Percentiles rank a stretch among this genome's conserved stretches.
These are phyloP conservation scores for Trifolium dubium DNA, from an alignment of 306 rosid genomes.

Conservation along the genomic window DNA sequence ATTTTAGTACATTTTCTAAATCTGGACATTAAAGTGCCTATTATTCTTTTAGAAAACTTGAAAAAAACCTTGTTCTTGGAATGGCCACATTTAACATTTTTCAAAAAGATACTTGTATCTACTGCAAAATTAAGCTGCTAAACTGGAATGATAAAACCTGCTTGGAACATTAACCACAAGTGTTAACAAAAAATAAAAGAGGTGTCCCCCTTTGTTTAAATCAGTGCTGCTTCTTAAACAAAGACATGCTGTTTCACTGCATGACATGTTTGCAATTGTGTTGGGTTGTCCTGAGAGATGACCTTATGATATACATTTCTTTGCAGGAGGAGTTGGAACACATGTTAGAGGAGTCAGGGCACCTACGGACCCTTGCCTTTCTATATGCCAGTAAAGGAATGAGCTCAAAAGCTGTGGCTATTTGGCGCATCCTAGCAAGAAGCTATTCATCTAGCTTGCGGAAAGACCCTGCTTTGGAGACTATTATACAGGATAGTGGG, in stretches of 20 bases:
- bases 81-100: conserved; percentile 22
- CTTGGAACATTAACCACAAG: conserved; percentile 18
- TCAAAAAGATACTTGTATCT: conserved; percentile 16
- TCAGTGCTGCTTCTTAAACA: neutral
- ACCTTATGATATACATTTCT: conserved; percentile 58
- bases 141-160: conserved; percentile 23
- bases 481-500: conserved; percentile 40
- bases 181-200: conserved; percentile 4
- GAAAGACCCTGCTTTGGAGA: conserved; percentile 68
- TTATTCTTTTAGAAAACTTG: conserved; percentile 19
- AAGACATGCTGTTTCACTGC: conserved; percentile 44
- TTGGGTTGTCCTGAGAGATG: conserved; percentile 58
- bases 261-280: conserved; percentile 54
- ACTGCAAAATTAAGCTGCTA: conserved; percentile 20
- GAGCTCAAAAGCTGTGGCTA: conserved; percentile 86
- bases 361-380: conserved; percentile 94
- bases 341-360: conserved; percentile 86
- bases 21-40: conserved; percentile 2
- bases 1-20: conserved; percentile 26
- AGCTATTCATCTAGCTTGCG: conserved; percentile 77
- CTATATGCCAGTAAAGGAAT: conserved; percentile 90
- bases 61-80: neutral
- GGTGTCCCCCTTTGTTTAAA: conserved; percentile 24
- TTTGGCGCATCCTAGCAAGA: conserved; percentile 92
- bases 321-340: conserved; percentile 97